Evolutionary conservation across 2,329 filamentous ascomycete genomes (phyloP), one percentile per base, ranked within the genome.

Genomic region (Chlorencoelia australis): DNA sequence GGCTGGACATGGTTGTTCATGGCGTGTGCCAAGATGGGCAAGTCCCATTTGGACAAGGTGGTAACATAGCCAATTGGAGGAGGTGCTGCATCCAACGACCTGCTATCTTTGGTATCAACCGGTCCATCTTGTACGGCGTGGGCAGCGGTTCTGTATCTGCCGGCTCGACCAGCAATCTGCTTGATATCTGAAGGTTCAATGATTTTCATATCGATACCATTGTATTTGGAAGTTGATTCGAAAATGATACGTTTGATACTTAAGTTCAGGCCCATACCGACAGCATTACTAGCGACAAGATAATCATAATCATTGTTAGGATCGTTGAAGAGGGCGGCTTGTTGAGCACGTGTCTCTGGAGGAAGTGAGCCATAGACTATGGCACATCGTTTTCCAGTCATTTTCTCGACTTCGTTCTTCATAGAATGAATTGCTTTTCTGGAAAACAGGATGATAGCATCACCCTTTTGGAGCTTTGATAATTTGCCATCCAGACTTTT

Each of bases 221-320:
- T 72, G 46, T 71, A 80, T 57, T 95, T 98, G 41, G 68, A 63
- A 2, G 79, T 70, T 1, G 79, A 69, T 52, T 94, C 85, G 47
- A 98, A 91, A 36, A 98, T 74, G 42, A 98, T 73, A 17, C 93
- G 82, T 55, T 87, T 91, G 56, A 95, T 86, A 60, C 78, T 87
- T 57, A 98, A 62, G 53, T 98, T 98, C 15, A 98, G 65, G 1
- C 93, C 91, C 89, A 98, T 96, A 24, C 91, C 91, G 44, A 98
- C 89, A 30, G 91, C 91, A 60, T 95, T 87, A 50, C 86, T 95
- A 7, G 93, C 91, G 17, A 91, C 88, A 5, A 98, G 67, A 49
- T 79, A 93, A 56, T 98, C 91, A 55, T 95, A 98, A 41, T 95
- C 88, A 56, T 93, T 98, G 55, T 94, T 62, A 0, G 87, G 88